These are phyloP conservation scores for Phellinidium pouzarii DNA, from an alignment of 1,284 basidiomycete genomes.

Conservation along the genomic window DNA sequence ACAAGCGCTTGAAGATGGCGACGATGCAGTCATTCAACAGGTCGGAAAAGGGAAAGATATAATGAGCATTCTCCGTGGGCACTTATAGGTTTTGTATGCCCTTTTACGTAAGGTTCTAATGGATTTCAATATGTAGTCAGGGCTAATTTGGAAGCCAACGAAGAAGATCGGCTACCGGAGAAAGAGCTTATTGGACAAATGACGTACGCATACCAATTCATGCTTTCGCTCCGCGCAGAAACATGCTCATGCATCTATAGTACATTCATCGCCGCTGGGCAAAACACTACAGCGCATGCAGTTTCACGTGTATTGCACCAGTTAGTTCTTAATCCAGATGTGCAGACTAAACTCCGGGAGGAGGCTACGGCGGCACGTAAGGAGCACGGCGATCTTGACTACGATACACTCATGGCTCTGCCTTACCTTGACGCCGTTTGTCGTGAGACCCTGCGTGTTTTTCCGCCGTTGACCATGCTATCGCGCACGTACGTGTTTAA, in stretches of 20 bases:
- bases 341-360: conserved; percentile 26
- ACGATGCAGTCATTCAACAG: conserved; percentile 23
- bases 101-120: background rate
- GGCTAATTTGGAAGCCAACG: conserved; percentile 26
- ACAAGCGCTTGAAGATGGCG: conserved; percentile 22
- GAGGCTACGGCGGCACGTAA: conserved; percentile 25
- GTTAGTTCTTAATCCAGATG: conserved; percentile 24
- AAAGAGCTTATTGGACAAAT: conserved; percentile 30
- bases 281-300: conserved; percentile 27
- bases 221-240: background rate
- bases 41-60: conserved; percentile 29
- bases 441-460: conserved; percentile 42
- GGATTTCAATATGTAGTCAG: conserved; percentile 25
- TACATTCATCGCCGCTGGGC: conserved; percentile 28
- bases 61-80: conserved; percentile 28
- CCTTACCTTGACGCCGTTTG: conserved; percentile 41
- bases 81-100: background rate
- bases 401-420: conserved; percentile 33
- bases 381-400: conserved; percentile 25
- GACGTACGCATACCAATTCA: conserved; percentile 28
- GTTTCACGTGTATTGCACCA: conserved; percentile 25
- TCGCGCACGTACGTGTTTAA: conserved; percentile 33
- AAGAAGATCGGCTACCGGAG: conserved; percentile 26
- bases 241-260: conserved; percentile 19
- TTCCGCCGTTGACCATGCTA: conserved; percentile 27